Percentiles rank a stretch among this genome's conserved stretches.
phyloP scores from a whole-genome alignment of 2,329 filamentous ascomycete genomes.

The Aspergillus persii region DNA sequence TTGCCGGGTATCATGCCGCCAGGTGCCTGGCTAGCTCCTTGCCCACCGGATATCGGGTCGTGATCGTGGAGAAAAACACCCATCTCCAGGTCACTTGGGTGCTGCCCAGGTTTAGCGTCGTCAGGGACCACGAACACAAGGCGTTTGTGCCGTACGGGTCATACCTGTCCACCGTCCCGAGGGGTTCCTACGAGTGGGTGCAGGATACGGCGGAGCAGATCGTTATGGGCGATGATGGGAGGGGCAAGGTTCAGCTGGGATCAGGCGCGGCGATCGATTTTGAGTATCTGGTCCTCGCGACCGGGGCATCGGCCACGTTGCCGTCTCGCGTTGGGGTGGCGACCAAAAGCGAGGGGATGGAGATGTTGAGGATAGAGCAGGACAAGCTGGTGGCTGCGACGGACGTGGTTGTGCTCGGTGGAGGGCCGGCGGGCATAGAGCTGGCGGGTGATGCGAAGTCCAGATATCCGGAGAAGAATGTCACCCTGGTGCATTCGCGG shows the following conservation, averaged over 20 bases:
- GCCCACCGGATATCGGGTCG: slow-evolving; percentile 51
- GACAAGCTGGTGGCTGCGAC: slow-evolving; percentile 42
- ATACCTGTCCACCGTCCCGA: slow-evolving; percentile 36
- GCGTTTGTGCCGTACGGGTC: slow-evolving; percentile 60
- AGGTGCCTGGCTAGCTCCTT: slow-evolving; percentile 50
- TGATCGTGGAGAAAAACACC: slow-evolving; percentile 59
- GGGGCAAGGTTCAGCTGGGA: slow-evolving; percentile 28
- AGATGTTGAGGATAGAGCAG: slow-evolving; percentile 49
- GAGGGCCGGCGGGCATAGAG: slow-evolving; percentile 62
- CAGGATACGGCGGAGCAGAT: not conserved
- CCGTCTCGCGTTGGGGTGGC: slow-evolving; percentile 50
- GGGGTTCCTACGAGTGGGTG: slow-evolving; percentile 28
- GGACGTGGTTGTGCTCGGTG: slow-evolving; percentile 54
- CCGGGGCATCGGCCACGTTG: slow-evolving; percentile 50
- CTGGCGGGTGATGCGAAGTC: slow-evolving; percentile 60
- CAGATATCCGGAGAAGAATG: slow-evolving; percentile 54
- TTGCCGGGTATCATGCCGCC: slow-evolving; percentile 54
- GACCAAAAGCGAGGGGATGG: slow-evolving; percentile 44
- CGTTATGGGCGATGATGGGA: not conserved
- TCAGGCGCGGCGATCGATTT: slow-evolving; percentile 50
- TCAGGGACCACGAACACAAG: slow-evolving; percentile 56
- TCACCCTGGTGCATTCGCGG: slow-evolving; percentile 60
- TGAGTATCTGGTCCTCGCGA: slow-evolving; percentile 58
- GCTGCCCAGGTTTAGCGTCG: slow-evolving; percentile 58
- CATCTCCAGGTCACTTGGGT: slow-evolving; percentile 63